Evolutionary conservation across 768 basidiomycete genomes (phyloP).

Genomic region (Rhizopogon salebrosus): DNA sequence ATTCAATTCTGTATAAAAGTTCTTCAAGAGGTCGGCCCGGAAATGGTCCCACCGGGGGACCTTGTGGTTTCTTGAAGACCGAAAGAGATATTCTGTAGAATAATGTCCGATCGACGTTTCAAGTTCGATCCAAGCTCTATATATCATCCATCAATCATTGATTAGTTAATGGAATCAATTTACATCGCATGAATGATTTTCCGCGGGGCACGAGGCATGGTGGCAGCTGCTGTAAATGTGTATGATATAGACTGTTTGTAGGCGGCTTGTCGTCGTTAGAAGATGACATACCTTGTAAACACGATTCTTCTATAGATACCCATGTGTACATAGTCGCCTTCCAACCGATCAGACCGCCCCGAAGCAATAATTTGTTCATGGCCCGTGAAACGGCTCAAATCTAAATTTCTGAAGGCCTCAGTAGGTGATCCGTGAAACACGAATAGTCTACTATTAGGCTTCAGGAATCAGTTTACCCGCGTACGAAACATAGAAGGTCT

Average conservation of each 20-base stretch:
- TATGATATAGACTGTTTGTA: too few species aligned
- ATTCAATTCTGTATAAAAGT: background rate
- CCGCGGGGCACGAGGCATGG: background rate
- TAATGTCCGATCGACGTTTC: background rate
- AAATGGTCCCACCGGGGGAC: background rate
- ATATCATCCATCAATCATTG: background rate
- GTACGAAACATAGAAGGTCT: too few species aligned
- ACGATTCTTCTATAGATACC: too few species aligned
- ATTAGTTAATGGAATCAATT: background rate
- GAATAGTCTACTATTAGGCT: too few species aligned
- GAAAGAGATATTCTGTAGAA: background rate
- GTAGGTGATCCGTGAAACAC: too few species aligned
- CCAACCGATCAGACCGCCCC: too few species aligned
- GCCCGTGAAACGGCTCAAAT: too few species aligned
- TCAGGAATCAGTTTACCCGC: too few species aligned
- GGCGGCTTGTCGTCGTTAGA: background rate
- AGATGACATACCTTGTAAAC: too few species aligned
- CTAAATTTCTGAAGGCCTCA: too few species aligned
- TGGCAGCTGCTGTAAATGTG: background rate
- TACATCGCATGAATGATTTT: background rate
- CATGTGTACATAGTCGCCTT: too few species aligned
- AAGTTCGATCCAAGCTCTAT: background rate
- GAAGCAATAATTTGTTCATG: too few species aligned
- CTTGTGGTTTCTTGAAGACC: background rate
- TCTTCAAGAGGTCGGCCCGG: background rate